These are phyloP conservation scores for Aureobasidium sp. DNA, from an alignment of 2,329 filamentous ascomycete genomes.

Conservation along the genomic window DNA sequence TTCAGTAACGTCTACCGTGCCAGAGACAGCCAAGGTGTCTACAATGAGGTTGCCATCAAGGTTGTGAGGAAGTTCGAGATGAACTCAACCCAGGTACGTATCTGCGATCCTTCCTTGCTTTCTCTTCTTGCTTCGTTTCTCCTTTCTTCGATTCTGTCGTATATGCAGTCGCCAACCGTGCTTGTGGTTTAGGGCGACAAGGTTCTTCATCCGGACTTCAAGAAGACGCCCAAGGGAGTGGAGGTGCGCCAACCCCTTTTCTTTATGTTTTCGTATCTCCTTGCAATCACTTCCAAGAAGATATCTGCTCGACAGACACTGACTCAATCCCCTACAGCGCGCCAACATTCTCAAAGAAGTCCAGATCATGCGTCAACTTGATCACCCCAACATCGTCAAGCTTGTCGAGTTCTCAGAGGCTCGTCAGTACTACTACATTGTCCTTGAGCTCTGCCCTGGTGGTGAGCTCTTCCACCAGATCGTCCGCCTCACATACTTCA, in stretches of 20 bases:
- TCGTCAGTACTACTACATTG: conserved; percentile 92
- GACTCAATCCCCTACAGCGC: conserved; percentile 54
- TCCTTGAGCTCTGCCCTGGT: conserved; percentile 88
- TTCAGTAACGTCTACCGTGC: conserved; percentile 98
- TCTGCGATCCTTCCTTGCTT: conserved; percentile 28
- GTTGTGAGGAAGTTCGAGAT: conserved; percentile 98
- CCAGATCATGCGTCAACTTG: conserved; percentile 94
- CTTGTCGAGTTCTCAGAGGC: conserved; percentile 92
- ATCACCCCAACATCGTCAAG: conserved; percentile 93
- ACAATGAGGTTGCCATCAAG: conserved; percentile 88
- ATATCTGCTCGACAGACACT: conserved; percentile 27
- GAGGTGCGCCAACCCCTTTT: conserved; percentile 68
- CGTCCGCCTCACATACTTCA: conserved; percentile 95
- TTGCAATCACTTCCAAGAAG: conserved; percentile 20
- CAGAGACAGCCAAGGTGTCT: conserved; percentile 62
- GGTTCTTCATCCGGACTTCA: conserved; percentile 93
- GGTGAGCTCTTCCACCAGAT: conserved; percentile 98
- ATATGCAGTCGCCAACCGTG: conserved; percentile 43
- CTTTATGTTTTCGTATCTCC: conserved; percentile 17
- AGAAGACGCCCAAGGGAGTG: conserved; percentile 81
- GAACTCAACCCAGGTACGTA: conserved; percentile 86
- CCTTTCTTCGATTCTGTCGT: conserved; percentile 23
- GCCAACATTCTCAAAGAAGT: conserved; percentile 98
- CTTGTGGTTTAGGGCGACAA: conserved; percentile 66
- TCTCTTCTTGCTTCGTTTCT: conserved; percentile 27